Conservation (phyloP, 331 rosid genomes). For the Stylosanthes scabra region DNA sequence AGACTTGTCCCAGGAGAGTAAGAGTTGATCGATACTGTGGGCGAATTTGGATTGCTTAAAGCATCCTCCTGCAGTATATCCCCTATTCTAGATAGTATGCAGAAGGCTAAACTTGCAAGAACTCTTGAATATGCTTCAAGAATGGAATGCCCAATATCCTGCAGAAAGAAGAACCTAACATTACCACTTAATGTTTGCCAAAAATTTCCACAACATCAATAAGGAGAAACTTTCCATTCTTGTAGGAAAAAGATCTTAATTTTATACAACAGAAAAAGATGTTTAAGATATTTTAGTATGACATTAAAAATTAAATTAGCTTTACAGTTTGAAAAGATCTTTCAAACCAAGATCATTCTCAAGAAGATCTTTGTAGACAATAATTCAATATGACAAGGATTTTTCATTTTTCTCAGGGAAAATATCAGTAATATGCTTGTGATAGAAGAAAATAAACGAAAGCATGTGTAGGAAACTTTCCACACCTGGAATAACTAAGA, state of each 20-base stretch:
- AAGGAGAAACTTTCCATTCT: slow-evolving; percentile 19
- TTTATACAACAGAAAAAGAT: no score
- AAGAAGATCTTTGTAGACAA: neutral
- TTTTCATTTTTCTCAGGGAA: neutral
- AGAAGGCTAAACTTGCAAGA: slow-evolving; percentile 69
- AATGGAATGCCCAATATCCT: slow-evolving; percentile 73
- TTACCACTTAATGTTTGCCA: slow-evolving; percentile 8
- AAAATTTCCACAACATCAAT: neutral
- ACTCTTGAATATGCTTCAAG: slow-evolving; percentile 80
- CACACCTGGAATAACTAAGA: neutral
- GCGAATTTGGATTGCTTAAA: slow-evolving; percentile 56
- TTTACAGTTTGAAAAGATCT: no score
- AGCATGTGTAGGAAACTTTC: neutral
- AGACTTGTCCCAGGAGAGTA: slow-evolving; percentile 47
- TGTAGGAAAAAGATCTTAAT: no score
- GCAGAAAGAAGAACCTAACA: slow-evolving; percentile 34
- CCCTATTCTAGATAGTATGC: slow-evolving; percentile 71
- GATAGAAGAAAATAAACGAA: neutral
- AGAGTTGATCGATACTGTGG: slow-evolving; percentile 33
- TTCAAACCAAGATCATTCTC: no score
- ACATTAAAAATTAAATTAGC: no score
- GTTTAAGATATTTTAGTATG: no score
- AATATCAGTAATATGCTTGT: neutral
- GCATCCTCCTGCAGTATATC: slow-evolving; percentile 72
- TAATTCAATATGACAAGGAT: neutral